Base-by-base conservation (phyloP, 768 basidiomycete species). In the Trametes coccinea region DNA sequence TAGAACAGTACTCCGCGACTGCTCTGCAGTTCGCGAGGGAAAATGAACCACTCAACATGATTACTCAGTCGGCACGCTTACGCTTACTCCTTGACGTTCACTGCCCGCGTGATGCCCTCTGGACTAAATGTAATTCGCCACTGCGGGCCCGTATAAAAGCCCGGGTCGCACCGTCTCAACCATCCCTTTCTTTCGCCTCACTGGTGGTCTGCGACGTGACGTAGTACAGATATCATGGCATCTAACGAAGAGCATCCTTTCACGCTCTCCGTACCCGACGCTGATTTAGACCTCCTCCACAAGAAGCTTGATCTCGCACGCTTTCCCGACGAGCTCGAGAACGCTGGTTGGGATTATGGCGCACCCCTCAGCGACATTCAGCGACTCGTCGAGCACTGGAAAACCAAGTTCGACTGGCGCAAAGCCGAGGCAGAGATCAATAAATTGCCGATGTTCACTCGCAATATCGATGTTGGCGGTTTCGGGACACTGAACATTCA, bases 351-450 rank as follows among this genome's bases (percentile, higher is more conserved):
- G 71, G 54, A 66, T 14, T 74, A 75, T 49, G 74, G 74, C 29
- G 68, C 55, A 1, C 83, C 85, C 1, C 74, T 84, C 3, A 70
- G 74, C 0, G 79, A 84, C 60, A 62, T 87, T 11, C 73, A 79
- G 53, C 77, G 83, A 5, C 75, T 87, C 1, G 73, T 78, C 0
- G 72, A 72, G 4, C 73, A 76, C 44, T 88, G 86, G 86, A 77
- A 75, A 66, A 70, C 76, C 53, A 80, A 77, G 0, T 86, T 79
- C 61, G 78, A 87, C 72, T 88, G 87, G 85, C 74, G 78, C 60
- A 79, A 73, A 53, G 69, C 82, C 14, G 85, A 88, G 67, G 75
- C 72, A 0, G 69, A 69, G 13, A 70, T 88, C 61, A 87, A 88
- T 64, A 77, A 79, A 47, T 62, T 88, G 1, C 82, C 84, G 1